phyloP scores from a whole-genome alignment of 2,329 filamentous ascomycete genomes.

The Penicillium freii region DNA sequence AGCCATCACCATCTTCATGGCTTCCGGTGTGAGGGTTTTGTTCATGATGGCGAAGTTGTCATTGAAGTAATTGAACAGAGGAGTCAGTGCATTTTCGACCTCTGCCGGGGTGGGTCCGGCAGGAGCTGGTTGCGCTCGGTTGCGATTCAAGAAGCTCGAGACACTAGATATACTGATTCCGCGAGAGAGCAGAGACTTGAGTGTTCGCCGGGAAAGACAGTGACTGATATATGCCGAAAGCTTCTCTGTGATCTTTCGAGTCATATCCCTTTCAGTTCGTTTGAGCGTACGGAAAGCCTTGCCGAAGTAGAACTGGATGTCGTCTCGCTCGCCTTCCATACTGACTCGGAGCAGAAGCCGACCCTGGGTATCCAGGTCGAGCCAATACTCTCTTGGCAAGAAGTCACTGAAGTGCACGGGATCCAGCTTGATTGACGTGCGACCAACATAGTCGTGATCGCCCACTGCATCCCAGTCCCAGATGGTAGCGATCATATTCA shows the following conservation, averaged over 20 bases:
- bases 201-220: conserved; percentile 77
- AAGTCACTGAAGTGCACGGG: conserved; percentile 97
- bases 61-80: conserved; percentile 91
- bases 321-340: conserved; percentile 97
- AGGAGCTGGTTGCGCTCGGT: conserved; percentile 48
- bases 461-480: conserved; percentile 99
- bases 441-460: conserved; percentile 94
- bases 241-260: conserved; percentile 97
- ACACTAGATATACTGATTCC: conserved; percentile 71
- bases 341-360: conserved; percentile 84
- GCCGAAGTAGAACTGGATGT: conserved; percentile 98
- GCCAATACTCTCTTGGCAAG: conserved; percentile 92
- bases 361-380: conserved; percentile 94
- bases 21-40: conserved; percentile 85
- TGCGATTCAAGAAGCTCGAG: conserved; percentile 63
- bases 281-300: conserved; percentile 95
- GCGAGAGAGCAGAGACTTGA: conserved; percentile 72
- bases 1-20: conserved; percentile 99
- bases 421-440: conserved; percentile 97
- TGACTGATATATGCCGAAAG: conserved; percentile 90
- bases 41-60: conserved; percentile 99
- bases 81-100: conserved; percentile 75
- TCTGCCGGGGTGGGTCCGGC: conserved; percentile 67
- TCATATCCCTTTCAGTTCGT: conserved; percentile 96
- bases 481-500: conserved; percentile 94